Conservation (phyloP, 345 rosid genomes). For the Fremontodendron californicum region DNA sequence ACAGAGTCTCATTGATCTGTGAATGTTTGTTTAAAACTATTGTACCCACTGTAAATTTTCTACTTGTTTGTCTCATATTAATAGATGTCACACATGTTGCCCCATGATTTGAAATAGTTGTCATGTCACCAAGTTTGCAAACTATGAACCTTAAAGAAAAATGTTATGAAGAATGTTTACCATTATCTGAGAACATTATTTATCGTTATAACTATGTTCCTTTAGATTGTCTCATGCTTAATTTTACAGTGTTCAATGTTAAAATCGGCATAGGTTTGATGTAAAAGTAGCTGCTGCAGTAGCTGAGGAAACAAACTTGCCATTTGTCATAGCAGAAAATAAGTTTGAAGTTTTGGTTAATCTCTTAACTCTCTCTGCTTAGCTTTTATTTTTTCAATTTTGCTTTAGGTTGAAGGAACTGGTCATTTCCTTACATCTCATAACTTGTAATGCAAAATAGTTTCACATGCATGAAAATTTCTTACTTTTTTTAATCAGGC, state of each 20-base stretch:
- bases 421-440: background rate
- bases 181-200: background rate
- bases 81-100: background rate
- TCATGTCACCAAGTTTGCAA: background rate
- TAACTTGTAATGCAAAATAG: background rate
- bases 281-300: conserved; percentile 86
- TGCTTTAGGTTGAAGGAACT: background rate
- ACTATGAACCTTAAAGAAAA: background rate
- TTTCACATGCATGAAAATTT: conserved; percentile 19
- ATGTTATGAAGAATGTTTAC: background rate
- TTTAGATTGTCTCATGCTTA: background rate
- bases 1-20: background rate
- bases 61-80: background rate
- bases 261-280: conserved; percentile 61
- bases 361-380: conserved; percentile 12
- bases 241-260: conserved; percentile 1
- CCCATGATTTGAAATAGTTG: background rate
- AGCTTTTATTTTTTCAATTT: background rate
- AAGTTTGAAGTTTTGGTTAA: conserved; percentile 95
- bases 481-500: conserved; percentile 44
- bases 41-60: background rate
- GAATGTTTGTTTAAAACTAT: background rate
- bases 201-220: background rate
- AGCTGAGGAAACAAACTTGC: conserved; percentile 84
- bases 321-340: conserved; percentile 91